phyloP scores from a whole-genome alignment of 1,139 yeast species.

The Kodamaea plutei region DNA sequence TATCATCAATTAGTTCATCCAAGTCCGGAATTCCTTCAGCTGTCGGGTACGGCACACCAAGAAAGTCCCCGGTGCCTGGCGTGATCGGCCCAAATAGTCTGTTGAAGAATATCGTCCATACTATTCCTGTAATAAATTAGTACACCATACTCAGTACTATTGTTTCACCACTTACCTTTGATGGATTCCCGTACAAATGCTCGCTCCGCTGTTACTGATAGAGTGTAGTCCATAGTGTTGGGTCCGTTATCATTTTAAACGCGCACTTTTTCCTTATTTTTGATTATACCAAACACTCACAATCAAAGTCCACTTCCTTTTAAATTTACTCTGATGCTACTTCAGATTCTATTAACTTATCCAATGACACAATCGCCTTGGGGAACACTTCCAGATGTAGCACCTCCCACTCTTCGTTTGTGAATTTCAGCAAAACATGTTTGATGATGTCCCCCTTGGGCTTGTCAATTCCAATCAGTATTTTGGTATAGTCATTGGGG shows the following conservation, averaged over 20 bases:
- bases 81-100: conserved; percentile 64
- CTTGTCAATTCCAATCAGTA: conserved; percentile 73
- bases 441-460: conserved; percentile 52
- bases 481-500: conserved; percentile 46
- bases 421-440: conserved; percentile 56
- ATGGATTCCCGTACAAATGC: conserved; percentile 43
- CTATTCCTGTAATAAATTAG: conserved; percentile 42
- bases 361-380: too few relatives aligned
- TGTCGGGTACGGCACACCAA: conserved; percentile 44
- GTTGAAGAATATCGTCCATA: conserved; percentile 68
- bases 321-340: too few relatives aligned
- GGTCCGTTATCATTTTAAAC: too few relatives aligned
- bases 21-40: conserved; percentile 41
- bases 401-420: conserved; percentile 28
- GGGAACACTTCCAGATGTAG: conserved; percentile 37
- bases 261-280: too few relatives aligned
- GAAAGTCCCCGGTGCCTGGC: conserved; percentile 48
- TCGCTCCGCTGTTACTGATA: conserved; percentile 38
- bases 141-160: neutral
- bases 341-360: too few relatives aligned
- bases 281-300: too few relatives aligned
- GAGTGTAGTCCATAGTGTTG: conserved; percentile 38
- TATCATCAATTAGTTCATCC: conserved; percentile 42
- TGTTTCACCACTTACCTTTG: conserved; percentile 43
- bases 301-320: too few relatives aligned